Conservation (phyloP, 2,329 filamentous ascomycete genomes). For the Cladosporium phlei region DNA sequence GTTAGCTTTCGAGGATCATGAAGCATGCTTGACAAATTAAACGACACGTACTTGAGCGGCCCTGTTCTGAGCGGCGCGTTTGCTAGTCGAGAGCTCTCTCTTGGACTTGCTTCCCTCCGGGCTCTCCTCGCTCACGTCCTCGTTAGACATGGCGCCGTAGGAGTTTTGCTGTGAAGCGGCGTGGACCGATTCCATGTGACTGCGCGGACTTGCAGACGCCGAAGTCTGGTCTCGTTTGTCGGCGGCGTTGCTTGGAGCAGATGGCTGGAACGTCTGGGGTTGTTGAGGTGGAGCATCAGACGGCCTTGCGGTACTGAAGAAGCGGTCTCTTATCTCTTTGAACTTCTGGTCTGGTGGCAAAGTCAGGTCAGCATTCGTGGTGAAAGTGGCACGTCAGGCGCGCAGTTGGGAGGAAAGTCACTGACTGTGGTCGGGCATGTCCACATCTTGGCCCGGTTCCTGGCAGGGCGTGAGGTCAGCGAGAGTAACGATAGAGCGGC, state of each 20-base stretch:
- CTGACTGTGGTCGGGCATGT: conserved; percentile 9
- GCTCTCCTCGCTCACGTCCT: conserved; percentile 42
- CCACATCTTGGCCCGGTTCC: conserved; percentile 1
- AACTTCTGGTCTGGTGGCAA: neutral
- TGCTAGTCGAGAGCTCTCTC: conserved; percentile 88
- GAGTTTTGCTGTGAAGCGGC: conserved; percentile 55
- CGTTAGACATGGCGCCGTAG: conserved; percentile 46
- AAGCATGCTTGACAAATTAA: neutral
- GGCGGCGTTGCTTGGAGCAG: conserved; percentile 21
- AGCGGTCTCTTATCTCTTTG: conserved; percentile 10
- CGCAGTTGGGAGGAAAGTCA: neutral
- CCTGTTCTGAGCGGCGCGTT: conserved; percentile 92
- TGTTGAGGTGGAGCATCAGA: conserved; percentile 30
- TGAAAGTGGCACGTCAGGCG: neutral
- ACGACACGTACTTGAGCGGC: conserved; percentile 76
- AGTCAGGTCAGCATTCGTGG: neutral
- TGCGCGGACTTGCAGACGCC: conserved; percentile 39
- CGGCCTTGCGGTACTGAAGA: conserved; percentile 2
- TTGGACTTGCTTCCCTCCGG: conserved; percentile 70
- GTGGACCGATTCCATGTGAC: conserved; percentile 46
- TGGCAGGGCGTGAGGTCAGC: conserved; percentile 7
- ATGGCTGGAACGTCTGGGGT: conserved; percentile 21
- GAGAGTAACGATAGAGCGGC: neutral
- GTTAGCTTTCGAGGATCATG: neutral
- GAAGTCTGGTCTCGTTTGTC: conserved; percentile 38